Evolutionary conservation across 331 rosid species (phyloP).

Genomic region (Malus hybrid): DNA sequence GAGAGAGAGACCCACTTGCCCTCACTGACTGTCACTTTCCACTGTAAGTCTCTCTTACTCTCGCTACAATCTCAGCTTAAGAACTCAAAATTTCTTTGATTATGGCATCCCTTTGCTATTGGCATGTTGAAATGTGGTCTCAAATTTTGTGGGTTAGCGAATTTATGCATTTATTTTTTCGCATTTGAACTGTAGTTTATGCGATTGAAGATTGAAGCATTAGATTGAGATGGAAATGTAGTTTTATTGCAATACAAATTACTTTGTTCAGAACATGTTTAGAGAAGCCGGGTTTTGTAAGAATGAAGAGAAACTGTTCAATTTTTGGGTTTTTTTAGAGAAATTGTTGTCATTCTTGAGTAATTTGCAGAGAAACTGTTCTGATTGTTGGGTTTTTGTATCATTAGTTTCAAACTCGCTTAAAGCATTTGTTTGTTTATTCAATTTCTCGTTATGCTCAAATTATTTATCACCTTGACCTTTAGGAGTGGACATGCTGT

Average conservation of each 20-base stretch:
- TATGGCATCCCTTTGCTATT: not conserved
- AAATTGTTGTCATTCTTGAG: not conserved
- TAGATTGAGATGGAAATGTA: not conserved
- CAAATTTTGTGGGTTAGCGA: not conserved
- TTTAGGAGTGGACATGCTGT: not conserved
- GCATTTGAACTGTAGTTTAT: not conserved
- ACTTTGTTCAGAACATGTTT: not conserved
- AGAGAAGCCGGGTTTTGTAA: not conserved
- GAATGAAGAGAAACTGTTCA: not conserved
- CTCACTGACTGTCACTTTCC: not conserved
- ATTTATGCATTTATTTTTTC: not conserved
- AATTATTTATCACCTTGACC: not conserved
- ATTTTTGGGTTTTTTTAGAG: no score
- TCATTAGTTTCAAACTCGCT: not conserved
- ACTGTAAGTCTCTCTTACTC: not conserved
- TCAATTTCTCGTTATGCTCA: not conserved
- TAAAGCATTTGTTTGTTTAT: not conserved
- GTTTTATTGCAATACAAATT: not conserved
- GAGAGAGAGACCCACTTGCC: not conserved
- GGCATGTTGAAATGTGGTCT: not conserved
- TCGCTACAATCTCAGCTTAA: not conserved
- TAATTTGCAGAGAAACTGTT: not conserved
- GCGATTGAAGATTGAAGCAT: not conserved
- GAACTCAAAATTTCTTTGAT: not conserved
- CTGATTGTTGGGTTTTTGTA: not conserved